These are phyloP conservation scores for Platanthera guangdongensis DNA, from an alignment of 106 monocot genomes.

Conservation along the genomic window DNA sequence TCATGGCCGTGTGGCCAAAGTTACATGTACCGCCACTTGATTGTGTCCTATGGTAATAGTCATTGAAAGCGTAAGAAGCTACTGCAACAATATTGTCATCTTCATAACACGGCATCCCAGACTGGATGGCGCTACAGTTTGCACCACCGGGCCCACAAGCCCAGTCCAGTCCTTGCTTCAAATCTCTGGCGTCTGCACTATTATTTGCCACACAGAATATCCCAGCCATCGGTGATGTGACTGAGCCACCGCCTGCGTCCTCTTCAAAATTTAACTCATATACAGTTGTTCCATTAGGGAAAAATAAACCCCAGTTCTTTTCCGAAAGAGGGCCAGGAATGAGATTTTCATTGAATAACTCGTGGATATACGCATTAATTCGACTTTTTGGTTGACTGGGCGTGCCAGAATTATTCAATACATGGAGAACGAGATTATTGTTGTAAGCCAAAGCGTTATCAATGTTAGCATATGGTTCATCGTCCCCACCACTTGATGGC, in stretches of 20 bases:
- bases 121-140: slow-evolving; percentile 76
- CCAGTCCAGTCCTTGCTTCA: slow-evolving; percentile 83
- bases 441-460: slow-evolving; percentile 84
- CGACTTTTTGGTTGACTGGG: slow-evolving; percentile 42
- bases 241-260: slow-evolving; percentile 1
- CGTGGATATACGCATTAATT: slow-evolving; percentile 55
- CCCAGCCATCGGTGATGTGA: slow-evolving; percentile 28
- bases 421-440: slow-evolving; percentile 60
- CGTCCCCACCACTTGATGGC: slow-evolving; percentile 57
- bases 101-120: slow-evolving; percentile 70
- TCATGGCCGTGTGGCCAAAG: slow-evolving; percentile 50
- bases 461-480: slow-evolving; percentile 57
- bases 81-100: slow-evolving; percentile 27
- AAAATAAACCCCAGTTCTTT: slow-evolving; percentile 75
- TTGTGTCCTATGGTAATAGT: slow-evolving; percentile 62
- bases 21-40: slow-evolving; percentile 65
- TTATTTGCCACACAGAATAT: slow-evolving; percentile 75
- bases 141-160: slow-evolving; percentile 79
- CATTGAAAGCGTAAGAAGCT: slow-evolving; percentile 69
- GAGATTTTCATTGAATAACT: slow-evolving; percentile 81
- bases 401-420: slow-evolving; percentile 58
- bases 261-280: slow-evolving; percentile 46
- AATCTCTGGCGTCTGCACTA: slow-evolving; percentile 29
- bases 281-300: slow-evolving; percentile 48
- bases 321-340: slow-evolving; percentile 39